phyloP scores from a whole-genome alignment of 2,329 filamentous ascomycete species.

The Gyromitra esculenta region DNA sequence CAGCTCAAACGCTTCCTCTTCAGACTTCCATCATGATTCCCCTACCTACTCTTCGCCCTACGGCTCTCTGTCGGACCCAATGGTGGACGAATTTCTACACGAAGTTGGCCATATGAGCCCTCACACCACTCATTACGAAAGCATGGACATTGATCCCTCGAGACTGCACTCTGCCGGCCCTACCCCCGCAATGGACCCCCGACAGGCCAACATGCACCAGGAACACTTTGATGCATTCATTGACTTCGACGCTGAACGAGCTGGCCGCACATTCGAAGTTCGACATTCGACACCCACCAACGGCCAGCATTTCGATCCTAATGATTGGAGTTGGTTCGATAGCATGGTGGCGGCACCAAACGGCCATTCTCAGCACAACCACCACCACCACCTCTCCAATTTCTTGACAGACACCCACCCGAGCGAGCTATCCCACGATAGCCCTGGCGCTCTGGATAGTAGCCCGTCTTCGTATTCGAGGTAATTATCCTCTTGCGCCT shows the following conservation, averaged over 20 bases:
- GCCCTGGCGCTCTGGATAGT: constrained; percentile 43
- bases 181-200: constrained; percentile 22
- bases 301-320: constrained; percentile 40
- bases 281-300: constrained; percentile 29
- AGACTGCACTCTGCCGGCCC: constrained; percentile 20
- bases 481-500: constrained; percentile 9
- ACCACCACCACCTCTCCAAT: constrained; percentile 17
- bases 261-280: constrained; percentile 38
- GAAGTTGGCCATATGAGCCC: constrained; percentile 42
- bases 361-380: constrained; percentile 19
- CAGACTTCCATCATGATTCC: constrained; percentile 27
- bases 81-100: constrained; percentile 47
- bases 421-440: constrained; percentile 38
- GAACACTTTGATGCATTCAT: constrained; percentile 49
- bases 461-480: constrained; percentile 46
- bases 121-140: constrained; percentile 32
- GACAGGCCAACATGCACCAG: constrained; percentile 35
- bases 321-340: constrained; percentile 51
- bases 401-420: constrained; percentile 40
- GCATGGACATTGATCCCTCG: constrained; percentile 45
- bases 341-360: constrained; percentile 36
- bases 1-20: constrained; percentile 27
- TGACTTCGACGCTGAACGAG: constrained; percentile 49
- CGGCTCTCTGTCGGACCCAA: constrained; percentile 36
- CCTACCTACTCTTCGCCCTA: constrained; percentile 42